A percentile compares a stretch with the other conserved stretches of the same genome.
Evolutionary conservation across 176 grass and related monocot genomes (phyloP).

Genomic region (Zoysia pacifica): DNA sequence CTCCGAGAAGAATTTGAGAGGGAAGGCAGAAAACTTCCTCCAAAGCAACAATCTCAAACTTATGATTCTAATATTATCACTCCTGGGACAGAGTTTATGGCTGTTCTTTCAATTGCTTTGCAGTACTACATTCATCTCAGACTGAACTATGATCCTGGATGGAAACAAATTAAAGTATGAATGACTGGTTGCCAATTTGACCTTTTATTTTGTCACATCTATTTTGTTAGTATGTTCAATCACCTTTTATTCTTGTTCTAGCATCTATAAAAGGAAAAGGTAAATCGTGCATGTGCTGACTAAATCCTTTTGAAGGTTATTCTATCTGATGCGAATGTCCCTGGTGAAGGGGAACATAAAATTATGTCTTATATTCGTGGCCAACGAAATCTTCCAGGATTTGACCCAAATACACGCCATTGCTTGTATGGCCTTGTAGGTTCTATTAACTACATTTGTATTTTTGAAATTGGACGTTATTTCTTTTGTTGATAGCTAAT

Average conservation of each 20-base stretch:
- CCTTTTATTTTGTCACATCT: slow-evolving; percentile 19
- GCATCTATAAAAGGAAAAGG: neutral
- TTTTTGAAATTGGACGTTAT: slow-evolving; percentile 5
- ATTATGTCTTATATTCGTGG: slow-evolving; percentile 99
- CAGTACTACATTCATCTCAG: slow-evolving; percentile 97
- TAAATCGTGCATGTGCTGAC: slow-evolving; percentile 35
- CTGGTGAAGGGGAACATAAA: slow-evolving; percentile 99
- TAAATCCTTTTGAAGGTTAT: slow-evolving; percentile 87
- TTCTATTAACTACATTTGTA: slow-evolving; percentile 10
- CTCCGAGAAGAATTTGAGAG: slow-evolving; percentile 94
- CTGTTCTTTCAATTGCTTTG: slow-evolving; percentile 84
- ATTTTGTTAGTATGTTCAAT: slow-evolving; percentile 7
- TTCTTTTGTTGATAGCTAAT: slow-evolving; percentile 40
- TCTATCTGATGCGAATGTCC: slow-evolving; percentile 99
- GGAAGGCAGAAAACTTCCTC: slow-evolving; percentile 93
- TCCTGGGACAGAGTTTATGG: slow-evolving; percentile 98
- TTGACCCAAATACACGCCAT: slow-evolving; percentile 94
- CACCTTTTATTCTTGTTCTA: slow-evolving; percentile 30
- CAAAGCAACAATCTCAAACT: slow-evolving; percentile 79
- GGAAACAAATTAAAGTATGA: slow-evolving; percentile 91
- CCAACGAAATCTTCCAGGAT: slow-evolving; percentile 79
- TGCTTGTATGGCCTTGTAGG: slow-evolving; percentile 93
- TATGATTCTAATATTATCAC: slow-evolving; percentile 99
- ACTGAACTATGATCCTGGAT: slow-evolving; percentile 97
- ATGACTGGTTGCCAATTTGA: slow-evolving; percentile 22